Evolutionary conservation across 495 filamentous ascomycete genomes (phyloP).

Genomic region (Podospora pseudocomata): DNA sequence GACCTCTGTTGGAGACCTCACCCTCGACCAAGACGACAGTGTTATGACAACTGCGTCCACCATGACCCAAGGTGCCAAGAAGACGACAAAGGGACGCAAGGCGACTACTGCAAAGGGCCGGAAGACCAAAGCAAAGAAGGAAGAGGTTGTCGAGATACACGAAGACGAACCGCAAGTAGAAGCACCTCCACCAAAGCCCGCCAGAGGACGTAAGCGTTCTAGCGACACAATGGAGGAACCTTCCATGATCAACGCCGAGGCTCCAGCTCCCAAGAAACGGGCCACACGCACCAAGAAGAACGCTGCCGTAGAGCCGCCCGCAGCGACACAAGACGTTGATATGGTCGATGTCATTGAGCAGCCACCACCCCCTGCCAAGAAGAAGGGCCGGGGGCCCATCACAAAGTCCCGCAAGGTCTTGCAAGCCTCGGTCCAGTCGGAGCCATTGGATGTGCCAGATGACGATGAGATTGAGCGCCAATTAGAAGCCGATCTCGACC

Average conservation of each 20-base stretch:
- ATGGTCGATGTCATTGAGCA: constrained; percentile 34
- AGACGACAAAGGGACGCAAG: constrained; percentile 40
- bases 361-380: constrained; percentile 28
- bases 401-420: constrained; percentile 55
- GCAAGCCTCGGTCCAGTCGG: constrained; percentile 42
- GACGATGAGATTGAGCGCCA: constrained; percentile 69
- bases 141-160: constrained; percentile 53
- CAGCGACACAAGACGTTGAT: constrained; percentile 31
- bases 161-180: constrained; percentile 42
- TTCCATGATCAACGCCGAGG: constrained; percentile 38
- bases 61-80: constrained; percentile 51
- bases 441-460: constrained; percentile 40
- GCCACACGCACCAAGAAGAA: constrained; percentile 50
- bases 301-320: constrained; percentile 22
- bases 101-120: constrained; percentile 34
- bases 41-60: constrained; percentile 59
- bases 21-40: constrained; percentile 63
- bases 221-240: constrained; percentile 59
- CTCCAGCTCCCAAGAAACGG: constrained; percentile 63
- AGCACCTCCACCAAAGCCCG: constrained; percentile 31
- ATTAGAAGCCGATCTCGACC: constrained; percentile 63
- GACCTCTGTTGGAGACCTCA: constrained; percentile 48
- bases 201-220: constrained; percentile 60
- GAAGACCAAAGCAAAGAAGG: constrained; percentile 58
- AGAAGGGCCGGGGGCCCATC: constrained; percentile 32